A percentile compares a stretch with the other conserved stretches of the same genome.
Conservation (phyloP, 768 basidiomycete genomes). For the Phylloporus arenicola region DNA sequence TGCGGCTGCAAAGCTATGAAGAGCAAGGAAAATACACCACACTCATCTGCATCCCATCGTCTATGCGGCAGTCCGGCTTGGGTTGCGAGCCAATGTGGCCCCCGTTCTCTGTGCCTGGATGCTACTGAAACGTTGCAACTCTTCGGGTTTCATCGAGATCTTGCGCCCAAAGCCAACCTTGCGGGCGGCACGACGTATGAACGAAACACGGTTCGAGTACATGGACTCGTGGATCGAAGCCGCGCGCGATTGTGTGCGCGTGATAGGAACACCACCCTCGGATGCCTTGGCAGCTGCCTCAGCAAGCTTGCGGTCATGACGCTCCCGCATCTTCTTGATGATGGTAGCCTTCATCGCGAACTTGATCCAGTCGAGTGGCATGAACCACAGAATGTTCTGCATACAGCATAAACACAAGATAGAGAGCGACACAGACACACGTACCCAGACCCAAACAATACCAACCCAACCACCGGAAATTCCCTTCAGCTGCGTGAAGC, state of each 20-base stretch:
- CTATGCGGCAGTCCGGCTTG: constrained; percentile 55
- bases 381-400: constrained; percentile 93
- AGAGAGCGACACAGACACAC: constrained; percentile 23
- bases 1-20: constrained; percentile 9
- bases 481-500: constrained; percentile 77
- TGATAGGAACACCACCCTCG: constrained; percentile 57
- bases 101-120: constrained; percentile 83
- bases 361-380: constrained; percentile 93
- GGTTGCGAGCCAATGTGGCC: constrained; percentile 70
- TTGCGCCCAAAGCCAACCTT: constrained; percentile 86
- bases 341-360: constrained; percentile 93
- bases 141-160: constrained; percentile 77
- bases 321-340: constrained; percentile 77
- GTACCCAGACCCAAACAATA: constrained; percentile 94
- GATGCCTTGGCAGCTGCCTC: constrained; percentile 34
- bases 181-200: constrained; percentile 83
- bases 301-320: constrained; percentile 41
- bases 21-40: constrained; percentile 21
- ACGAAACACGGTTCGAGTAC: constrained; percentile 93
- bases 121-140: constrained; percentile 79
- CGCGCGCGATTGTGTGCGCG: constrained; percentile 83
- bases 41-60: constrained; percentile 16
- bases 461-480: constrained; percentile 96
- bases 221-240: constrained; percentile 87
- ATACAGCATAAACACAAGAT: constrained; percentile 7